Evolutionary conservation across 2,329 filamentous ascomycete genomes (phyloP), one percentile per base, ranked within the genome.

Genomic region (Hypoxylon sp.): DNA sequence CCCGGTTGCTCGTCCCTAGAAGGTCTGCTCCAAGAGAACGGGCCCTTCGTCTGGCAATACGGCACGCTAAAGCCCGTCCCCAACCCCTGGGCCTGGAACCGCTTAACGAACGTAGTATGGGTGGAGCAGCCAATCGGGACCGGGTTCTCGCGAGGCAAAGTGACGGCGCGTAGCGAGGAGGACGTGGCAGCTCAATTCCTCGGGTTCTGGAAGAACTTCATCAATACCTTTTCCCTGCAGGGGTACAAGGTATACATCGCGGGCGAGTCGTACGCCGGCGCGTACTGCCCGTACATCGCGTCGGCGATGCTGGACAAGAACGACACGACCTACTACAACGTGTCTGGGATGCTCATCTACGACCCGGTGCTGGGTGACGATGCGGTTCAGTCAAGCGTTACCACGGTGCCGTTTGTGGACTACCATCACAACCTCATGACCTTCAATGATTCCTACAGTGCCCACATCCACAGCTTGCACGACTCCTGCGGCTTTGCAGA

Each of bases 41-140:
- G 93, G 0, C 91, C 92, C 0, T 91, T 93, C 74, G 63, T 86
- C 4, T 93, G 91, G 90, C 87, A 91, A 75, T 84, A 88, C 11
- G 93, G 93, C 35, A 94, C 91, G 0, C 86, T 84, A 61, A 83
- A 84, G 17, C 91, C 92, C 0, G 83, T 89, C 0, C 80, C 83
- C 48, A 94, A 94, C 75, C 84, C 87, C 0, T 94, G 90, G 81
- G 86, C 87, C n/a, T 94, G 91, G 91, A 87, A 88, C 66, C 91
- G 91, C 55, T 80, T 95, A 37, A 92, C 92, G 59, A 94, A 94
- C 78, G 87, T 94, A 74, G 82, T 96, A 51, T 96, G 90, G 87
- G 85, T 92, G 8, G 92, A 93, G 74, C 90, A 92, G 76, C 90
- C 88, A 4, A 81, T 88, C 10, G 85, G 85, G 31, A 92, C 91